A percentile compares a stretch with the other conserved stretches of the same genome.
phyloP scores from a whole-genome alignment of 2,329 filamentous ascomycete genomes.

The Aspergillus puulaauensis region DNA sequence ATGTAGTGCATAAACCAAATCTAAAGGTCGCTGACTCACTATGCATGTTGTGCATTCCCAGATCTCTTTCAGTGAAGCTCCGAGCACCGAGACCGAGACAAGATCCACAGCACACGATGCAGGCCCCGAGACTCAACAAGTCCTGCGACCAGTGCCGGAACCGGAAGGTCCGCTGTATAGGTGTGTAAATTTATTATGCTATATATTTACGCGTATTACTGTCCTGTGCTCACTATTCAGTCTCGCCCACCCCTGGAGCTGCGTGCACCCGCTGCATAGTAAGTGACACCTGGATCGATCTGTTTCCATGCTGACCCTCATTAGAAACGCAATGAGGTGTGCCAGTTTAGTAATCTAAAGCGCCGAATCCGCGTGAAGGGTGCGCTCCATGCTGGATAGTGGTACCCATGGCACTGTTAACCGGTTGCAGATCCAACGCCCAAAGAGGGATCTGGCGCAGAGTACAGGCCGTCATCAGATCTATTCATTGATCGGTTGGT shows the following conservation, averaged over 20 bases:
- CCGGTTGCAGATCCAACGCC: not conserved
- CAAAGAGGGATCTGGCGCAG: not conserved
- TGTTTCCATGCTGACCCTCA: not conserved
- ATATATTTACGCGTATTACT: not conserved
- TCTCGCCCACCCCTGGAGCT: not conserved
- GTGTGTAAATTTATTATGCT: not conserved
- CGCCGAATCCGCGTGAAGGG: not conserved
- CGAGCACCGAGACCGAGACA: not conserved
- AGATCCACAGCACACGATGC: not conserved
- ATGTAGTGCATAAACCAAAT: too few species aligned
- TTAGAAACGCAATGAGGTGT: not conserved
- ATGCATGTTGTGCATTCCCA: too few species aligned
- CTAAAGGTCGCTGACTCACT: too few species aligned
- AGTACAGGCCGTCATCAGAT: not conserved
- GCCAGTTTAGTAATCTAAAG: not conserved
- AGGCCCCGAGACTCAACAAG: not conserved
- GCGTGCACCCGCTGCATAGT: not conserved
- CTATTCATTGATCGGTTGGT: not conserved
- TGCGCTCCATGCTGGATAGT: too few species aligned
- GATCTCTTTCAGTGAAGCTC: too few species aligned
- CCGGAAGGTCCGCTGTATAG: slow-evolving; percentile 4
- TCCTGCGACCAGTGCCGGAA: slow-evolving; percentile 4
- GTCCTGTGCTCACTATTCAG: not conserved
- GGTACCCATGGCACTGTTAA: not conserved
- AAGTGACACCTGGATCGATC: not conserved